phyloP scores from a whole-genome alignment of 345 rosid genomes.

The Eucalyptus regnans region DNA sequence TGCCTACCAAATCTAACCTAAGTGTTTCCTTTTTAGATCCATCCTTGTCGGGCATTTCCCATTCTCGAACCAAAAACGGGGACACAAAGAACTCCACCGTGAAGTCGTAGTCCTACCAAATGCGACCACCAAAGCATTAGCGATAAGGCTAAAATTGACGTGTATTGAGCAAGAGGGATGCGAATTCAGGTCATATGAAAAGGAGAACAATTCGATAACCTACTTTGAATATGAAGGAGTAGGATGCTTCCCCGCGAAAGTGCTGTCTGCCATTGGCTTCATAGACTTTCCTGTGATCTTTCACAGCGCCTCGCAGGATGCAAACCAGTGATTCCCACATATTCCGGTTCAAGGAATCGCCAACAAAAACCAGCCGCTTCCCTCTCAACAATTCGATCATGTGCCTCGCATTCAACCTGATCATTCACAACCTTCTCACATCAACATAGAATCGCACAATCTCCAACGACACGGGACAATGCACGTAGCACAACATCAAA shows the following conservation, averaged over 20 bases:
- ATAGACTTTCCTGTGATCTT: conserved; percentile 52
- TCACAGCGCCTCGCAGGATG: conserved; percentile 54
- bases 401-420: conserved; percentile 49
- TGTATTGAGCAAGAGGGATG: neutral
- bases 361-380: conserved; percentile 80
- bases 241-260: conserved; percentile 78
- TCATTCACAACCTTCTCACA: neutral
- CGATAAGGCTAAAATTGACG: neutral
- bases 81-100: conserved; percentile 82
- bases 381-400: conserved; percentile 77
- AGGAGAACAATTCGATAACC: neutral
- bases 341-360: conserved; percentile 86
- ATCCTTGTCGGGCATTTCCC: conserved; percentile 52
- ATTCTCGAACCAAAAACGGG: conserved; percentile 91
- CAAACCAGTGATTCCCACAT: conserved; percentile 99
- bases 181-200: neutral
- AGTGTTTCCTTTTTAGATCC: conserved; percentile 71
- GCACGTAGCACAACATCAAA: neutral
- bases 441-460: neutral
- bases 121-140: neutral
- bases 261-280: conserved; percentile 67
- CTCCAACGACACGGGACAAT: neutral
- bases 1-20: conserved; percentile 78
- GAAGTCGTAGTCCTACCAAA: conserved; percentile 55
- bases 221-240: conserved; percentile 83